Evolutionary conservation across 768 basidiomycete genomes (phyloP).

Genomic region (Artomyces pyxidatus): DNA sequence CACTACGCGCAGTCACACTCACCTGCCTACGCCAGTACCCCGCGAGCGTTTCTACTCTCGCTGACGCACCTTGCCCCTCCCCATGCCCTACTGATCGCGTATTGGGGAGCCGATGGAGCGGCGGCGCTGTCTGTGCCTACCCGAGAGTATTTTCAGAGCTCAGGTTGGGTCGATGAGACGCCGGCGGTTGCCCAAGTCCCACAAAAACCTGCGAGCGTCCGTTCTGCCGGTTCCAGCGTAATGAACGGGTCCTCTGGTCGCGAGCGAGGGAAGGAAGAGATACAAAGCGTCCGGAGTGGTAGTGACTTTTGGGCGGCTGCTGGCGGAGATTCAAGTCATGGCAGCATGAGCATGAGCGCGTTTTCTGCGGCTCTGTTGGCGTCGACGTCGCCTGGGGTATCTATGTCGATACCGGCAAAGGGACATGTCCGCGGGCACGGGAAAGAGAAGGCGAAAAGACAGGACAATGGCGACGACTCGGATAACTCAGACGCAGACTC

Average conservation of each 20-base stretch:
- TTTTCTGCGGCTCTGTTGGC: conserved; percentile 31
- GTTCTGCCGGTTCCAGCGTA: not conserved
- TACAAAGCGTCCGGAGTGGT: conserved; percentile 49
- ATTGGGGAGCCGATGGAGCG: conserved; percentile 75
- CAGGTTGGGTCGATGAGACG: conserved; percentile 63
- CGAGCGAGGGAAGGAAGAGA: conserved; percentile 19
- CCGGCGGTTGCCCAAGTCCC: conserved; percentile 19
- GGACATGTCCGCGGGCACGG: not conserved
- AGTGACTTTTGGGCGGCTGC: conserved; percentile 72
- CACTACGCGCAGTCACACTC: conserved; percentile 61
- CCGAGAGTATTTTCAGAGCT: conserved; percentile 79
- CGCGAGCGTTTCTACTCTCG: conserved; percentile 72
- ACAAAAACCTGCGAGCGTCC: conserved; percentile 18
- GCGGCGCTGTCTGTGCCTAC: conserved; percentile 78
- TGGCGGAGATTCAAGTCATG: conserved; percentile 30
- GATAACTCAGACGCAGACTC: conserved; percentile 55
- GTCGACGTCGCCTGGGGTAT: conserved; percentile 11
- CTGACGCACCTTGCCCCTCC: conserved; percentile 57
- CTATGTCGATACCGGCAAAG: not conserved
- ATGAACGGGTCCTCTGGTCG: conserved; percentile 1
- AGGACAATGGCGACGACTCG: conserved; percentile 39
- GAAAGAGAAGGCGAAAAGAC: conserved; percentile 6
- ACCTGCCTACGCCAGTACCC: conserved; percentile 51
- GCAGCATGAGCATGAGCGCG: conserved; percentile 36
- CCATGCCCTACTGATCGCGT: conserved; percentile 72